Percentiles rank a stretch among this genome's conserved stretches.
phyloP scores from a whole-genome alignment of 768 basidiomycete species.

The Boletus subcaerulescens region DNA sequence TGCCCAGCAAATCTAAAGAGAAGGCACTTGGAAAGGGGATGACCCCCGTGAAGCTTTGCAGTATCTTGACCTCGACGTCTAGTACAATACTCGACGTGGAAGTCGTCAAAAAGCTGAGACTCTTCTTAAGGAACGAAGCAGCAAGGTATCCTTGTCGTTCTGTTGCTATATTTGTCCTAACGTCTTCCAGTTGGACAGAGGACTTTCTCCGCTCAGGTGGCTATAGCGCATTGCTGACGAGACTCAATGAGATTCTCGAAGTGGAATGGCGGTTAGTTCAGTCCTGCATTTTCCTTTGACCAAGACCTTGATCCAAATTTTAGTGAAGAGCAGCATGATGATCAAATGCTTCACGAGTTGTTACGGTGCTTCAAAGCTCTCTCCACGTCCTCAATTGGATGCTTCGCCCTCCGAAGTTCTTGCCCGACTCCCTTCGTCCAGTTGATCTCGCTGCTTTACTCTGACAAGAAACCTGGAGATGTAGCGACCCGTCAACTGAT shows the following conservation, averaged over 20 bases:
- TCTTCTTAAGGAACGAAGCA: slow-evolving; percentile 88
- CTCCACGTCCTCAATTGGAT: slow-evolving; percentile 85
- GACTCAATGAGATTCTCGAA: slow-evolving; percentile 87
- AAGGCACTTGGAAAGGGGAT: slow-evolving; percentile 52
- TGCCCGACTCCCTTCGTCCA: slow-evolving; percentile 87
- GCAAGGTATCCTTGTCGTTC: slow-evolving; percentile 53
- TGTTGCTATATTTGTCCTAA: neutral
- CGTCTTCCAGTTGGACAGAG: slow-evolving; percentile 72
- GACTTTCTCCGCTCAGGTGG: slow-evolving; percentile 83
- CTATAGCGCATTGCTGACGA: slow-evolving; percentile 77
- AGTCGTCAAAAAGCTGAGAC: slow-evolving; percentile 79
- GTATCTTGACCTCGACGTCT: slow-evolving; percentile 61
- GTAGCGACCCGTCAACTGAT: slow-evolving; percentile 88
- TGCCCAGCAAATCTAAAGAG: slow-evolving; percentile 47
- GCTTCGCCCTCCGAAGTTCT: slow-evolving; percentile 83
- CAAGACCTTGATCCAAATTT: slow-evolving; percentile 9
- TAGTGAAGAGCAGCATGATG: slow-evolving; percentile 98
- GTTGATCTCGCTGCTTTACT: slow-evolving; percentile 81
- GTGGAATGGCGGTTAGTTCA: slow-evolving; percentile 91
- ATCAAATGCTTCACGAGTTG: slow-evolving; percentile 88
- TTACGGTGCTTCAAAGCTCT: slow-evolving; percentile 93
- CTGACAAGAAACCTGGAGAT: slow-evolving; percentile 98
- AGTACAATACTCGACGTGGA: slow-evolving; percentile 82
- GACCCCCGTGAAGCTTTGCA: slow-evolving; percentile 65
- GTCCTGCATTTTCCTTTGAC: neutral